These are phyloP conservation scores for Mortierella hygrophila DNA, from an alignment of 192 early-diverging fungal genomes.

Conservation along the genomic window DNA sequence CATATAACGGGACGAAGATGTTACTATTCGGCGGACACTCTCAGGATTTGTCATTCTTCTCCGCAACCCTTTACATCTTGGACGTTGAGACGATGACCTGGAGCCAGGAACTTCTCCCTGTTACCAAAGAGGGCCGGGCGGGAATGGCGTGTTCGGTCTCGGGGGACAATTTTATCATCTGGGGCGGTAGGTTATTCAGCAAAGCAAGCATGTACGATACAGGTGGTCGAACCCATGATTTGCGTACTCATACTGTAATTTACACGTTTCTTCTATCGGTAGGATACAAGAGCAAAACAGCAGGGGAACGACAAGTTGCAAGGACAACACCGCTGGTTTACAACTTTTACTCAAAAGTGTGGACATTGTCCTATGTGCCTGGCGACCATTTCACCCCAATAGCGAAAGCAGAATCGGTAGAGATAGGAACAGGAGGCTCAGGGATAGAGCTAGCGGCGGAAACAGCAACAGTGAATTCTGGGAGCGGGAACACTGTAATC, in stretches of 20 bases:
- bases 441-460: background rate
- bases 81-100: background rate
- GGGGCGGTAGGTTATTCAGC: background rate
- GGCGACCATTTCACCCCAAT: background rate
- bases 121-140: background rate
- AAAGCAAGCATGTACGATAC: background rate
- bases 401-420: background rate
- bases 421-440: background rate
- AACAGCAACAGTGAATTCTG: background rate
- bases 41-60: background rate
- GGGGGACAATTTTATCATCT: background rate
- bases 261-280: background rate
- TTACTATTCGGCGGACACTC: background rate
- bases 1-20: background rate
- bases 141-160: background rate
- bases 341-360: background rate
- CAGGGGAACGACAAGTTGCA: background rate
- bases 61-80: background rate
- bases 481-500: background rate
- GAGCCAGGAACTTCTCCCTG: background rate
- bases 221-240: too few species aligned
- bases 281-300: background rate
- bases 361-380: background rate
- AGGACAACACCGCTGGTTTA: background rate
- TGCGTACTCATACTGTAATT: too few species aligned